These are phyloP conservation scores for Breviolum minutum DNA, from an alignment of 73 alveolate species.

Conservation along the genomic window DNA sequence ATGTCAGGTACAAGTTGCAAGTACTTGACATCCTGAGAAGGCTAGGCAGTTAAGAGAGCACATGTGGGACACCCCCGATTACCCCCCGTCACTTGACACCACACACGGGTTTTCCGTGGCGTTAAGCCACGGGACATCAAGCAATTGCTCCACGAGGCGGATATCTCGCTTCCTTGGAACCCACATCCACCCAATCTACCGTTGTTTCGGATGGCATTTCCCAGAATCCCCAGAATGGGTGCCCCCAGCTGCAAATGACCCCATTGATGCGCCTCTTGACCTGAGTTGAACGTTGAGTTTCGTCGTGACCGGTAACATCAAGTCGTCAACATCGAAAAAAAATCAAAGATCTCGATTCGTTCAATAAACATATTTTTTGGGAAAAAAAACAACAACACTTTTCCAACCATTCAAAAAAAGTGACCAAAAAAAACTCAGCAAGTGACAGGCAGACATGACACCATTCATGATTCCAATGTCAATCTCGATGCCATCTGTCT, in stretches of 20 bases:
- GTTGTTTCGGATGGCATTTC: no score
- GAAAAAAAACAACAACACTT: neutral
- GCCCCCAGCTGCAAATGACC: conserved; percentile 57
- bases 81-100: neutral
- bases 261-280: conserved; percentile 35
- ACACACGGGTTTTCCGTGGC: neutral
- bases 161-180: conserved; percentile 11
- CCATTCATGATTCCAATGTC: conserved; percentile 72
- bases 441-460: conserved; percentile 39
- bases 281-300: no score
- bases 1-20: conserved; percentile 46
- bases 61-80: neutral
- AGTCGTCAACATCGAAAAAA: neutral
- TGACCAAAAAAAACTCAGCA: neutral
- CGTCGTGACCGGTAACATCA: no score
- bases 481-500: neutral
- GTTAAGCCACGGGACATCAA: neutral
- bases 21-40: conserved; percentile 9
- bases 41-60: neutral
- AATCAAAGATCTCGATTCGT: neutral
- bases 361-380: neutral
- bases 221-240: neutral
- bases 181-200: no score
- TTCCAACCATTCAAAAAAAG: neutral
- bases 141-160: neutral